These are phyloP conservation scores for Hordeum marinum DNA, from an alignment of 176 grass and related monocot species.

Conservation along the genomic window DNA sequence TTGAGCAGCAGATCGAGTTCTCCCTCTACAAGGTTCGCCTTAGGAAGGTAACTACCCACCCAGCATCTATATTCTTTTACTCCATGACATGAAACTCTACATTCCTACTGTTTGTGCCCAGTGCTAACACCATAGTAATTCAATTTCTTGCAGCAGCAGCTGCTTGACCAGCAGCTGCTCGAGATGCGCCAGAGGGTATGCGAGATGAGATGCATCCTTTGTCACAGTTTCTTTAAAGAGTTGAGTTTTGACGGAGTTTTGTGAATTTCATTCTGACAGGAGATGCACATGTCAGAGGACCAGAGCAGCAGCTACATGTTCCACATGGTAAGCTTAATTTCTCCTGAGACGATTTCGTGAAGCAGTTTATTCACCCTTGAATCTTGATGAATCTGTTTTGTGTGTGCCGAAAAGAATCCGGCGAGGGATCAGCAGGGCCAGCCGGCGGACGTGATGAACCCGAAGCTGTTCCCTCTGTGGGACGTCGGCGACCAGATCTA, in stretches of 20 bases:
- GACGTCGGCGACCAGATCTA: slow-evolving; percentile 7
- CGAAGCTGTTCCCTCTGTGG: slow-evolving; percentile 39
- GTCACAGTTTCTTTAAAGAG: neutral
- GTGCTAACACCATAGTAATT: neutral
- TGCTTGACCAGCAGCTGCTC: slow-evolving; percentile 51
- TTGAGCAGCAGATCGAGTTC: slow-evolving; percentile 58
- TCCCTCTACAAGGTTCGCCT: slow-evolving; percentile 53
- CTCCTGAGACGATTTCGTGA: neutral
- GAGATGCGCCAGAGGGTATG: slow-evolving; percentile 52
- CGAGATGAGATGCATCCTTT: neutral
- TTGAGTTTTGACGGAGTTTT: neutral
- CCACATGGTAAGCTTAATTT: slow-evolving; percentile 34
- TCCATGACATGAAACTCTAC: neutral
- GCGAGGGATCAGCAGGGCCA: neutral
- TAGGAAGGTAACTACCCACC: slow-evolving; percentile 34
- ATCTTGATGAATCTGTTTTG: neutral
- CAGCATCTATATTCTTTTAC: neutral
- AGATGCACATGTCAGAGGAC: slow-evolving; percentile 35
- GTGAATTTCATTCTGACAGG: neutral
- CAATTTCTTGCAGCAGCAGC: slow-evolving; percentile 36
- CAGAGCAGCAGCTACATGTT: slow-evolving; percentile 43
- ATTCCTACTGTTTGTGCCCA: neutral
- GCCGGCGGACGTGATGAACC: slow-evolving; percentile 8
- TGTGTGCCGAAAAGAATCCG: slow-evolving; percentile 6
- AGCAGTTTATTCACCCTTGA: neutral